Base-by-base conservation (phyloP, 306 rosid genomes). In the Prunus padus region DNA sequence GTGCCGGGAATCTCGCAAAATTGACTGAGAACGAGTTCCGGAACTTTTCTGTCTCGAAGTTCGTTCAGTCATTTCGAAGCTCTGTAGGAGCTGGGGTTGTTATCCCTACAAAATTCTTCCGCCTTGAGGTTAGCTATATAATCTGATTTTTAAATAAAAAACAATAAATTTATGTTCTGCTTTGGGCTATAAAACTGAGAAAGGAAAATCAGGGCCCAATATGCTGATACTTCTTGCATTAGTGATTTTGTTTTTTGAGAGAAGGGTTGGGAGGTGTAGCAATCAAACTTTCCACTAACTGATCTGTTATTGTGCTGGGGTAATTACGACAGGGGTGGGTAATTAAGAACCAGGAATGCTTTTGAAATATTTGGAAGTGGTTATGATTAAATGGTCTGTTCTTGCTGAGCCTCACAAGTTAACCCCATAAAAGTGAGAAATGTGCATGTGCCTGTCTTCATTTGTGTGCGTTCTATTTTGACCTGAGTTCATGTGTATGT, bases 41-140 rank as follows among this genome's bases (percentile, higher is more conserved):
- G 65, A 81, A 75, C 55, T 89, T 96, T 82, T 83, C 99, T 59
- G 79, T 85, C 73, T 73, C 69, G 69, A 89, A 79, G 76, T 96
- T 96, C 82, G 78, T 83, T 71, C 87, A 88, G 78, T 87, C 99
- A 72, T 89, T 92, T 77, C 92, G 97, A 74, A 88, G 78, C 37
- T 92, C 98, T 3, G 88, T 89, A 51, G 98, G 99, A 81, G 87
- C 87, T 83, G 99, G 99, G 78, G 55, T 96, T 83, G 98, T 96
- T 63, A 61, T 89, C 76, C 99, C 99, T 26, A 90, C 98, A 76
- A 88, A 80, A 69, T 44, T 92, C 77, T 90, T 92, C 87, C 98
- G 97, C 81, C 82, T 96, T 52, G 98, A 96, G 98, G 99, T 95
- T 67, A 82, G 97, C 37, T 79, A 14, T 46, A 65, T 84, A 49